Base-by-base conservation (phyloP, 1,284 basidiomycete genomes). In the Lentinula novae-zelandiae region DNA sequence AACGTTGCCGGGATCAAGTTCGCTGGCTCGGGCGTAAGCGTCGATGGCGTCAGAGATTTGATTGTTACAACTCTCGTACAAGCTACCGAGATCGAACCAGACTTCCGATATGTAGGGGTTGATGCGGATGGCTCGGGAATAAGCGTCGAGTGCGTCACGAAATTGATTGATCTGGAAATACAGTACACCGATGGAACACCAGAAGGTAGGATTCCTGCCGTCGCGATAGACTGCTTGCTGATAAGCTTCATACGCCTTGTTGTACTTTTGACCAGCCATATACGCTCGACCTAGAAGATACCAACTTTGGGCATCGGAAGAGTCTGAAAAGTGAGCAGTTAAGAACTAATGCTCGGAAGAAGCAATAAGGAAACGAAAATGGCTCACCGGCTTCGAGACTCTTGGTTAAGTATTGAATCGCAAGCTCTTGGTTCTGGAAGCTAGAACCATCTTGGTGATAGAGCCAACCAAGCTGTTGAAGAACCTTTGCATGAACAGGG, bases 81-180 rank as follows among this genome's bases (percentile, higher is more conserved):
- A 81, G 65, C 90, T 93, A 53, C 96, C 97, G 31, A 99, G 86
- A 76, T 99, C 96, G 76, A 96, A 98, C 96, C 97, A 99, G 3
- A 99, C 96, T 74, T 99, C 96, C 55, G 94, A 95, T 67, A 99
- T 98, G 81, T 97, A 99, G 0, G 96, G 96, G 71, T 99, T 98
- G 76, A 99, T 95, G 62, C 96, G 89, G 69, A 99, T 99, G 6
- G 96, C 96, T 13, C 96, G 92, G 34, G 96, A 98, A 73, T 99
- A 99, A 9, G 97, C 96, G 69, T 99, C 96, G 34, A 99, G 87
- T 0, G 96, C 96, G 72, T 99, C 96, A 56, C 95, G 92, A 79
- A 93, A 99, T 74, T 99, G 97, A 76, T 96, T 98, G 80, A 99
- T 99, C 73, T 98, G 96, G 83, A 98, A 99, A 75, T 99, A 99